Evolutionary conservation across 768 basidiomycete species (phyloP).

Genomic region (Mycena galopus): DNA sequence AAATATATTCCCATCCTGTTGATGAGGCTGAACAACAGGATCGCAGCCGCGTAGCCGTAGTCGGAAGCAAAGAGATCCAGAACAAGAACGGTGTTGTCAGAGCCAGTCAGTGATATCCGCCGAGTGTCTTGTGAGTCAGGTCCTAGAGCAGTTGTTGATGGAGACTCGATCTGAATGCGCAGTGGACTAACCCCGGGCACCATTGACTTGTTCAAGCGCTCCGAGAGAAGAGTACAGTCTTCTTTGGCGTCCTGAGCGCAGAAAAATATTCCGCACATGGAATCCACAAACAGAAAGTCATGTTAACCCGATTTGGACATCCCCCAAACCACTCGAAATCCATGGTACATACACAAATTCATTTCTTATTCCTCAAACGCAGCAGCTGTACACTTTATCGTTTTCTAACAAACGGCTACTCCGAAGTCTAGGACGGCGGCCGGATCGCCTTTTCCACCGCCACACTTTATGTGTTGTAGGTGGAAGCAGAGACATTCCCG

Average conservation of each 20-base stretch:
- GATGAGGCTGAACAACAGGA: slow-evolving; percentile 78
- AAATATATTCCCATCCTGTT: slow-evolving; percentile 66
- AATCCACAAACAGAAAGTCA: slow-evolving; percentile 23
- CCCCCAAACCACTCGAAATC: neutral
- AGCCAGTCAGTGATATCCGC: slow-evolving; percentile 36
- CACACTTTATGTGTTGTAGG: slow-evolving; percentile 71
- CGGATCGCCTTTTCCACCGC: slow-evolving; percentile 19
- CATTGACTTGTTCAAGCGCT: slow-evolving; percentile 62
- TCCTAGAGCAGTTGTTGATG: slow-evolving; percentile 54
- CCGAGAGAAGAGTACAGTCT: slow-evolving; percentile 40
- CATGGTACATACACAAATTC: neutral
- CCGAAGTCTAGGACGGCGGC: slow-evolving; percentile 26
- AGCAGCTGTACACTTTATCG: slow-evolving; percentile 29
- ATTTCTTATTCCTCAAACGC: slow-evolving; percentile 16
- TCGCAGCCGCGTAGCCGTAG: slow-evolving; percentile 75
- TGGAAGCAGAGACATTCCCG: slow-evolving; percentile 91
- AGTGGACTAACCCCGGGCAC: slow-evolving; percentile 64
- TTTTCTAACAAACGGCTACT: slow-evolving; percentile 31
- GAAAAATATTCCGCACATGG: slow-evolving; percentile 83
- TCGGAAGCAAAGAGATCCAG: slow-evolving; percentile 81
- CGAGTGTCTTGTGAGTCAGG: slow-evolving; percentile 70
- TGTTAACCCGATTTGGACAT: slow-evolving; percentile 29
- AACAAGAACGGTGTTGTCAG: slow-evolving; percentile 18
- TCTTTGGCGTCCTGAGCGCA: slow-evolving; percentile 48
- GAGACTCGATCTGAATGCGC: slow-evolving; percentile 15